These are phyloP conservation scores for Beauveria bassiana DNA, from an alignment of 2,329 filamentous ascomycete genomes.

Conservation along the genomic window DNA sequence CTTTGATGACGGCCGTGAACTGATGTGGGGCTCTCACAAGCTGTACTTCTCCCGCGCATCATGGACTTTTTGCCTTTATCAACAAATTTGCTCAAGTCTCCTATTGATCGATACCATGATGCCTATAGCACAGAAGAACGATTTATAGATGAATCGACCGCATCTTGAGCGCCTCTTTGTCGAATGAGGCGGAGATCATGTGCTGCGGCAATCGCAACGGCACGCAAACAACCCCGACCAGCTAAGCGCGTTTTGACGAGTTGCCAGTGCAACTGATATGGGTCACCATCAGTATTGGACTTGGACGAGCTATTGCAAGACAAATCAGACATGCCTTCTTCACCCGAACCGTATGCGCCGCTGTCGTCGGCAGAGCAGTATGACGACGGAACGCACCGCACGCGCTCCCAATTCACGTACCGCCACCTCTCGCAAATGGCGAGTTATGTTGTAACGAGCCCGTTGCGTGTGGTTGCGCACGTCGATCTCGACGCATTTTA, in stretches of 20 bases:
- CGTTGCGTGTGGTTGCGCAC: conserved; percentile 80
- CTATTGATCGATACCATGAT: background rate
- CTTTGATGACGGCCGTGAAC: background rate
- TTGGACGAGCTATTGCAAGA: background rate
- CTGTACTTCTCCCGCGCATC: background rate
- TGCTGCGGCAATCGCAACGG: background rate
- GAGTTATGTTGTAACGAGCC: conserved; percentile 61
- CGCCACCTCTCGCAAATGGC: conserved; percentile 73
- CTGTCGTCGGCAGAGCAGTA: conserved; percentile 21
- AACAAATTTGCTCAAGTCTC: background rate
- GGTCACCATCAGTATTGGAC: background rate
- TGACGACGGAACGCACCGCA: conserved; percentile 16
- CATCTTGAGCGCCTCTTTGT: background rate
- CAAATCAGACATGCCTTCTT: background rate
- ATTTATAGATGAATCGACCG: background rate
- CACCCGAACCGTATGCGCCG: background rate
- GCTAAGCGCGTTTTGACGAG: background rate
- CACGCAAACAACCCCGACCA: background rate
- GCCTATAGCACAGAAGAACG: background rate
- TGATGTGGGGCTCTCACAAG: background rate
- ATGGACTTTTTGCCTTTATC: background rate
- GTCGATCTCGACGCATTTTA: conserved; percentile 98
- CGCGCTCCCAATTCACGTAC: conserved; percentile 71
- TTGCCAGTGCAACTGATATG: background rate
- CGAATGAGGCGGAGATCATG: background rate